phyloP scores from a whole-genome alignment of 495 filamentous ascomycete genomes.

The Saxispiralis lemnorum region DNA sequence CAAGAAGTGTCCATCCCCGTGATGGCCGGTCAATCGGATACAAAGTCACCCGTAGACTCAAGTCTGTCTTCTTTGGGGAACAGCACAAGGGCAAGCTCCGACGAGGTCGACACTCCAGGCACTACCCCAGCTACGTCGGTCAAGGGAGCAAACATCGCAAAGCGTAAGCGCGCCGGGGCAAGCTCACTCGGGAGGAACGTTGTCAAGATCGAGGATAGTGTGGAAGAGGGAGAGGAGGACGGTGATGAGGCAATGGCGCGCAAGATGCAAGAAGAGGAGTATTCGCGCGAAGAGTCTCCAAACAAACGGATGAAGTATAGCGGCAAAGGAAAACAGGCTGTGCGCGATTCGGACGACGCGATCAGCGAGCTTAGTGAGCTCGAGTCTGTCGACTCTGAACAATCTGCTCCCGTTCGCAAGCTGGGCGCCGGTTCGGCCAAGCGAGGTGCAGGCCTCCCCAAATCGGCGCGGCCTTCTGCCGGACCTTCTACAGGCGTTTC shows the following conservation, averaged over 20 bases:
- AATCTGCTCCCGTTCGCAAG: slow-evolving; percentile 4
- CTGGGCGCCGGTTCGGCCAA: not conserved
- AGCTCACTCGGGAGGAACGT: slow-evolving; percentile 13
- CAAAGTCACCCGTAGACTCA: slow-evolving; percentile 9
- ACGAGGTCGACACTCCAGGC: slow-evolving; percentile 54
- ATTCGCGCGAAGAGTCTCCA: slow-evolving; percentile 21
- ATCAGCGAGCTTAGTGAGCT: slow-evolving; percentile 13
- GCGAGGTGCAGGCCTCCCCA: not conserved
- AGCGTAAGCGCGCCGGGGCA: slow-evolving; percentile 16
- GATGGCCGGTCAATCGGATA: slow-evolving; percentile 5
- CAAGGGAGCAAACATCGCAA: slow-evolving; percentile 14
- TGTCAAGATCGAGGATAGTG: slow-evolving; percentile 22
- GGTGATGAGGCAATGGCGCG: slow-evolving; percentile 39
- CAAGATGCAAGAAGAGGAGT: slow-evolving; percentile 46
- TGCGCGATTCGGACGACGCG: slow-evolving; percentile 7
- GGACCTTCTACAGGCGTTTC: not conserved
- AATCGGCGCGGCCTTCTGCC: not conserved
- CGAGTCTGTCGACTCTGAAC: slow-evolving; percentile 9
- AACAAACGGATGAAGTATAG: slow-evolving; percentile 16
- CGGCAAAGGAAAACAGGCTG: slow-evolving; percentile 14
- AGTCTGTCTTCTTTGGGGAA: slow-evolving; percentile 22
- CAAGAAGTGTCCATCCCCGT: slow-evolving; percentile 12
- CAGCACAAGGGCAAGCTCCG: slow-evolving; percentile 29
- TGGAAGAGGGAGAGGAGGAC: slow-evolving; percentile 20
- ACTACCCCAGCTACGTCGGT: slow-evolving; percentile 55